Evolutionary conservation across 2,329 filamentous ascomycete species (phyloP), one percentile per base, ranked within the genome.

Genomic region (Microcyclospora pomicola): DNA sequence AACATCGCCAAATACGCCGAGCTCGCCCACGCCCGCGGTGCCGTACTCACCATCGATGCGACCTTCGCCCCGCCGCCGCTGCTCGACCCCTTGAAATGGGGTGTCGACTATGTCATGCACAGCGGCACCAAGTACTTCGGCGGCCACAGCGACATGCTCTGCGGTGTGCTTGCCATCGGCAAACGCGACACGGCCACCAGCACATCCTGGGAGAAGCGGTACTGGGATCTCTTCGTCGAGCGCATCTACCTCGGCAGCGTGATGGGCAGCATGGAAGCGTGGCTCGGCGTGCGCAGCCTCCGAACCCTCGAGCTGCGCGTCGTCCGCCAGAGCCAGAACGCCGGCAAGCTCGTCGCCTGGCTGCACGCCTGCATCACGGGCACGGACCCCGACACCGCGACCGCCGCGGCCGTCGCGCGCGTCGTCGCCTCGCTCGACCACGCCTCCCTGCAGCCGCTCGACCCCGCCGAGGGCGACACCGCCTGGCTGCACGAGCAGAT

Each of bases 121-220:
- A 81, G 74, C 36, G 91, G 86, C 3, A 94, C 87, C 13, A 98
- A 96, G 68, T 98, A 96, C 62, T 75, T 98, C 48, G 91, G 91
- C 14, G 91, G 91, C 0, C 91, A 98, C 63, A 88, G 80, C 47
- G 91, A 98, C 62, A 71, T 96, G 71, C 73, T 96, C 5, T 92
- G 83, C 55, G 91, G 91, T 15, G 80, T 92, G 13, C 64, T 98
- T 19, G 74, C 76, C 0, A 72, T 86, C 5, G 66, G 71, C 15
- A 63, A 63, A 34, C 43, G 50, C 19, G 19, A 24, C 19, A 31
- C 12, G 5, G 5, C 30, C 30, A 31, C 12, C 12, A n/a, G 30
- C 30, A 15, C 30, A 4, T n/a, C 12, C 30, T 82, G 80, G 80
- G 48, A 56, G 43, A 52, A 49, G 37, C 49, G 54, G 24, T 59